Evolutionary conservation across 2,329 filamentous ascomycete genomes (phyloP).

Genomic region (Fusarium xylarioides): DNA sequence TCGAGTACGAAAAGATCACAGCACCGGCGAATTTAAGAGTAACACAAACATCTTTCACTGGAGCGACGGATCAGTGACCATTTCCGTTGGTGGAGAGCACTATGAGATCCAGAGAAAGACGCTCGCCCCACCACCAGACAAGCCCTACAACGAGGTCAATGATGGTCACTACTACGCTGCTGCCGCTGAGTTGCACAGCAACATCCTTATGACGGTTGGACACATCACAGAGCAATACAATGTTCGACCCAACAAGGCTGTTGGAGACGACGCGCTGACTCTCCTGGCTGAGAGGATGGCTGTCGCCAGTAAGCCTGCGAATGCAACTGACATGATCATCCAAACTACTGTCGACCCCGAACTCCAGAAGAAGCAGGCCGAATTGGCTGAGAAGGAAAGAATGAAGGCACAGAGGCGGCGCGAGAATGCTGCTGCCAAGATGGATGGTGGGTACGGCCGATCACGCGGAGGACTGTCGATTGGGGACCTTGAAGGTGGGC

Average conservation of each 20-base stretch:
- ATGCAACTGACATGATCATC: constrained; percentile 72
- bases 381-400: constrained; percentile 78
- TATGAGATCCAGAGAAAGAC: constrained; percentile 78
- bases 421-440: constrained; percentile 72
- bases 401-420: constrained; percentile 71
- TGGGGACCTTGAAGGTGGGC: constrained; percentile 72
- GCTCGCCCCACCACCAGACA: constrained; percentile 68
- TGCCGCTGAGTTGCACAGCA: constrained; percentile 73
- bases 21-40: constrained; percentile 73
- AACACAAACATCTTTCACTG: constrained; percentile 80
- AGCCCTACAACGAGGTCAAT: constrained; percentile 71
- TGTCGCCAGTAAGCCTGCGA: constrained; percentile 65
- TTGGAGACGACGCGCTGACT: constrained; percentile 76
- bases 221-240: constrained; percentile 79
- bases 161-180: constrained; percentile 82
- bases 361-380: constrained; percentile 76
- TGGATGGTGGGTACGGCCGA: constrained; percentile 65
- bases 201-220: constrained; percentile 75
- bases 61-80: constrained; percentile 81
- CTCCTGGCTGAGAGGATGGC: constrained; percentile 74
- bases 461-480: constrained; percentile 69
- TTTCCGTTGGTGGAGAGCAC: constrained; percentile 79
- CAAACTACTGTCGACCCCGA: constrained; percentile 78
- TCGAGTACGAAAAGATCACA: constrained; percentile 73
- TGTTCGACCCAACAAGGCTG: constrained; percentile 71